These are phyloP conservation scores for Cornus florida DNA, from an alignment of 148 eudicot genomes.

Conservation along the genomic window DNA sequence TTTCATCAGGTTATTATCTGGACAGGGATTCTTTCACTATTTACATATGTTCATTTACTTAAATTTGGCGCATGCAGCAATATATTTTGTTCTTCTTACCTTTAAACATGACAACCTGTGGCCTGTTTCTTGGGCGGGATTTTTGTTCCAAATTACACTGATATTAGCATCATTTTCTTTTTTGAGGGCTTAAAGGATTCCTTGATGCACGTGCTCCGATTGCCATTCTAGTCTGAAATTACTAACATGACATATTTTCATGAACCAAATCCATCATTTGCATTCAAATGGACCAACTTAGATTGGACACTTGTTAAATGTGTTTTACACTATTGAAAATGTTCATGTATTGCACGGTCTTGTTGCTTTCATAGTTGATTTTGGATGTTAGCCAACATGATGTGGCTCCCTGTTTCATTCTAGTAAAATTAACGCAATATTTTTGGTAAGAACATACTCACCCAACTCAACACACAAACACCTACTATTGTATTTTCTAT, in stretches of 20 bases:
- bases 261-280: not conserved
- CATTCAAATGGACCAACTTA: not conserved
- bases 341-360: not conserved
- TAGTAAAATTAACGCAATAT: not conserved
- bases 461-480: too few species aligned
- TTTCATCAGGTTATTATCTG: not conserved
- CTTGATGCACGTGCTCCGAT: not conserved
- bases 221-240: too few species aligned
- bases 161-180: not conserved
- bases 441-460: too few species aligned
- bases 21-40: not conserved
- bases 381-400: not conserved
- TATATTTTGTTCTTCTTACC: not conserved
- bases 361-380: not conserved
- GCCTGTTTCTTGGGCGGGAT: not conserved
- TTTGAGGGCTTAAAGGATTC: not conserved
- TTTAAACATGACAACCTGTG: not conserved
- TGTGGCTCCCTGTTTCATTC: not conserved
- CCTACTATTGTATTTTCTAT: not conserved
- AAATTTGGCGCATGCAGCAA: not conserved
- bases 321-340: not conserved
- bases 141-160: not conserved
- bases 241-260: not conserved
- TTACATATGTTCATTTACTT: not conserved
- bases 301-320: not conserved